Base-by-base conservation (phyloP, 805 yeast genomes). In the Wickerhamiella occidentalis region DNA sequence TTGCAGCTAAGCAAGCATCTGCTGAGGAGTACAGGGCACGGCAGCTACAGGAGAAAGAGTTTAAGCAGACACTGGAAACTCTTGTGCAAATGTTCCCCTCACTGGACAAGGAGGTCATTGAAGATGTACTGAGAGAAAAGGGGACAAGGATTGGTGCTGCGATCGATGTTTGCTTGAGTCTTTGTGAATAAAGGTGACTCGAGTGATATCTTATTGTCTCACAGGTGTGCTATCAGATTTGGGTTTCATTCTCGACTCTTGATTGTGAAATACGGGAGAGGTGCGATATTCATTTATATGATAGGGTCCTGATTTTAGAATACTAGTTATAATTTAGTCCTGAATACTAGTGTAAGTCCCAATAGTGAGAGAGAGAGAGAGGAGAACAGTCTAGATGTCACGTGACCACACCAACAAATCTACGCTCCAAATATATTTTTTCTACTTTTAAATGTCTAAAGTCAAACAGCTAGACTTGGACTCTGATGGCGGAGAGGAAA, bases 21-120 rank as follows among this genome's bases (percentile, higher is more conserved):
- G 63, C 65, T 2, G 70, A 68, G 43, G 69, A 64, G 41, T 61
- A 57, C 50, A 61, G 66, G 23, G 72, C 70, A 1, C 64, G 64
- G 30, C 56, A 68, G 42, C 59, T 69, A 11, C 69, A 68, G 36
- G 66, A 63, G 25, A 62, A 69, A 50, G 79, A 77, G 52, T 69
- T 66, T 35, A 63, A 67, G 17, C 69, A 71, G 40, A 73, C 78
- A 2, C 68, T 73, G 21, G 65, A 64, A 1, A 74, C 75, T 2
- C 68, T 86, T 48, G 65, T 66, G 25, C 78, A 78, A 44, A 82
- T 87, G 78, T 86, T 87, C 63, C 94, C 95, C 0, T 70, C 69
- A 41, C 67, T 86, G 52, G 95, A 85, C 56, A 66, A 68, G 45
- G 83, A 76, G 0, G 67, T 87, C 1, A 71, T 87, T 45, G 75